Conservation (phyloP, 805 yeast genomes). For the Kodamaea fukazawae region DNA sequence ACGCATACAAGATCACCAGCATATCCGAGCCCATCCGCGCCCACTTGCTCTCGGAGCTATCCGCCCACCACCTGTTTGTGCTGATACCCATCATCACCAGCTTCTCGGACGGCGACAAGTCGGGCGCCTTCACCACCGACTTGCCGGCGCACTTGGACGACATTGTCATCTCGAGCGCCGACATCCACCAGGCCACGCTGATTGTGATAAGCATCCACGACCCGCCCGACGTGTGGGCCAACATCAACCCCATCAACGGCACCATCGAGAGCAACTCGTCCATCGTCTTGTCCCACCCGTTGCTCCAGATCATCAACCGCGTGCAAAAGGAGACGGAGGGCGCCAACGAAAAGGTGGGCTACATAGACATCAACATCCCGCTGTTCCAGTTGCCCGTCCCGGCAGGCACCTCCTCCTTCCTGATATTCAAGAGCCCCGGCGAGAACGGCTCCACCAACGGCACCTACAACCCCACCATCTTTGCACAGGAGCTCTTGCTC, state of each 20-base stretch:
- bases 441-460: conserved; percentile 39
- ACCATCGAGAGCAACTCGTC: conserved; percentile 69
- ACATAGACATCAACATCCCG: conserved; percentile 82
- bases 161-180: conserved; percentile 68
- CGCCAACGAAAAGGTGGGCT: conserved; percentile 49
- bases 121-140: conserved; percentile 32
- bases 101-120: conserved; percentile 19
- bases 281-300: conserved; percentile 71
- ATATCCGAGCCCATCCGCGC: conserved; percentile 75
- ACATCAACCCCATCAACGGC: conserved; percentile 76
- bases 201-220: conserved; percentile 78
- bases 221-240: conserved; percentile 91
- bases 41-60: conserved; percentile 60
- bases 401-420: conserved; percentile 11
- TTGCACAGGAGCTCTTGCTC: conserved; percentile 73
- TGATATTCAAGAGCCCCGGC: conserved; percentile 8
- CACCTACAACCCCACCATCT: conserved; percentile 55
- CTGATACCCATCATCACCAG: conserved; percentile 60
- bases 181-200: conserved; percentile 60
- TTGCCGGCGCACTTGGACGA: conserved; percentile 54
- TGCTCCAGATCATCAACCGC: conserved; percentile 56
- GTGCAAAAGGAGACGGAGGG: conserved; percentile 38
- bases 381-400: conserved; percentile 41
- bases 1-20: conserved; percentile 39
- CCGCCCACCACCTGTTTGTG: conserved; percentile 56